phyloP scores from a whole-genome alignment of 306 rosid genomes.

The Cucurbita maxima region DNA sequence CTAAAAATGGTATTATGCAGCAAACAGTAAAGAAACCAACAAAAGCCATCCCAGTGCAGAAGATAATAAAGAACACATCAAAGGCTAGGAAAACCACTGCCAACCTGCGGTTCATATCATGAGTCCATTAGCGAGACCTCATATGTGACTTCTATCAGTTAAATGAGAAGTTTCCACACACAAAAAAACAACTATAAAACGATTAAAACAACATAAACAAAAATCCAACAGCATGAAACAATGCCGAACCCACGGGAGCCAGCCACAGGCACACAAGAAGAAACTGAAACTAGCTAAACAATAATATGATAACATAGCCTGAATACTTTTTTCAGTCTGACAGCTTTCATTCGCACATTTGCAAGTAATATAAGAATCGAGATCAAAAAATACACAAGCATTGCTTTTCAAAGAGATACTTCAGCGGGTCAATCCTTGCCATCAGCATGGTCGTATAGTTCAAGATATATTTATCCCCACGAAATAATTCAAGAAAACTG shows the following conservation, averaged over 20 bases:
- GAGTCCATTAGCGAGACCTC: background rate
- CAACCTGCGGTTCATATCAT: conserved; percentile 42
- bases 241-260: background rate
- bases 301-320: background rate
- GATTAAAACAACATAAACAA: background rate
- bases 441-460: too few species aligned
- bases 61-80: conserved; percentile 63
- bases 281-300: background rate
- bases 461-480: background rate
- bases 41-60: conserved; percentile 60
- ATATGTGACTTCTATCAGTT: background rate
- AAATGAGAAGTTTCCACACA: background rate
- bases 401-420: too few species aligned
- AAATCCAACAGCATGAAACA: background rate
- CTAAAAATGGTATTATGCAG: conserved; percentile 50
- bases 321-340: background rate
- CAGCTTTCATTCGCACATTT: background rate
- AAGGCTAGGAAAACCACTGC: conserved; percentile 76
- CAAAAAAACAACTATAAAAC: background rate
- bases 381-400: background rate
- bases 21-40: conserved; percentile 52
- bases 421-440: too few species aligned
- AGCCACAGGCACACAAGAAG: background rate
- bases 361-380: background rate
- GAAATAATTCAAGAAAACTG: background rate